phyloP scores from a whole-genome alignment of 768 basidiomycete species.

The Trametes maxima region DNA sequence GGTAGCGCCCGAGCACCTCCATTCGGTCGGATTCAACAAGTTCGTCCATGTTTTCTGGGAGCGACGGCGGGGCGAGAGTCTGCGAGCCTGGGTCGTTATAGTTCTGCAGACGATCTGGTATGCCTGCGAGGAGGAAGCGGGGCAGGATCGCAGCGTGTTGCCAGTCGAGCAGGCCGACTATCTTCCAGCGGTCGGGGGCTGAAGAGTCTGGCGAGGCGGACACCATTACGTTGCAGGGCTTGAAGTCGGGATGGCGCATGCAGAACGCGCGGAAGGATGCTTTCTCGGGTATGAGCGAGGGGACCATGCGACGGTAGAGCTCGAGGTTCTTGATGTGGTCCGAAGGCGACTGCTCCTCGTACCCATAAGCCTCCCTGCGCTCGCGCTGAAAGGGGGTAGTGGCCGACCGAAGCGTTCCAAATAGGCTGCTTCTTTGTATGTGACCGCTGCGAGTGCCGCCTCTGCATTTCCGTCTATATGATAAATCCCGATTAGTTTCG shows the following conservation, averaged over 20 bases:
- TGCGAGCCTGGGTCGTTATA: conserved; percentile 45
- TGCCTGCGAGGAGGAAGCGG: conserved; percentile 49
- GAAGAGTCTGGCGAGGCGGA: conserved; percentile 48
- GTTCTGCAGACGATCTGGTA: conserved; percentile 50
- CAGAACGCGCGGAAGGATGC: conserved; percentile 43
- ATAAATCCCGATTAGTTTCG: conserved; percentile 34
- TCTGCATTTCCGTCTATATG: conserved; percentile 47
- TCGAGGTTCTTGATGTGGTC: conserved; percentile 52
- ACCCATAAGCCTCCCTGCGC: conserved; percentile 49
- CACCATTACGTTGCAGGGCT: conserved; percentile 52
- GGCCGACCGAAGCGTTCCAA: conserved; percentile 51
- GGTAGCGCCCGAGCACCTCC: conserved; percentile 41
- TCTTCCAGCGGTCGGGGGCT: conserved; percentile 44
- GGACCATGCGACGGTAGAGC: conserved; percentile 49
- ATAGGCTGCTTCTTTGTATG: conserved; percentile 52
- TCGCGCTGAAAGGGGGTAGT: conserved; percentile 44
- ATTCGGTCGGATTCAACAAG: conserved; percentile 41
- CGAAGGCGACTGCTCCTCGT: conserved; percentile 44
- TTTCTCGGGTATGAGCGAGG: conserved; percentile 48
- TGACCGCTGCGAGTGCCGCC: conserved; percentile 44
- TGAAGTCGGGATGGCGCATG: conserved; percentile 49
- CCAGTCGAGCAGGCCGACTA: conserved; percentile 35
- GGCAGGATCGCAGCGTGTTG: conserved; percentile 54
- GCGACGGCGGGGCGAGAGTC: conserved; percentile 42
- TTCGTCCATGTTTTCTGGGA: conserved; percentile 46